These are phyloP conservation scores for Ustilago lituana DNA, from an alignment of 1,284 basidiomycete genomes.

Conservation along the genomic window DNA sequence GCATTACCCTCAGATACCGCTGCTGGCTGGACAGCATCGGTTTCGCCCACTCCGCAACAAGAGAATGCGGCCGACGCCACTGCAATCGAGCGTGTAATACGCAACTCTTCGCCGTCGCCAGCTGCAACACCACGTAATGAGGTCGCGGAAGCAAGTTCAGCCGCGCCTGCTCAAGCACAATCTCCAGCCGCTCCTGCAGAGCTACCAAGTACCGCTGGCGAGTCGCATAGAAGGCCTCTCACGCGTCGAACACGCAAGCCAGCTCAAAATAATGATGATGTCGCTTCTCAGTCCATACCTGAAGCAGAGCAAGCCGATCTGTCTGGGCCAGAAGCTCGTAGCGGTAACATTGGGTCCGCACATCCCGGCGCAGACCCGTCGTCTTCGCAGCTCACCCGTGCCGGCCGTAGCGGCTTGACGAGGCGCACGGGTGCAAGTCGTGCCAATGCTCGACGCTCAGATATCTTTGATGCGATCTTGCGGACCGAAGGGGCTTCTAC, in stretches of 20 bases:
- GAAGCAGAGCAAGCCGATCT: neutral
- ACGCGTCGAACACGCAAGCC: constrained; percentile 41
- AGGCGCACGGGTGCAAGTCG: constrained; percentile 37
- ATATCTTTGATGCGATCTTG: constrained; percentile 43
- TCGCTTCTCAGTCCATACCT: neutral
- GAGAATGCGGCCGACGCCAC: constrained; percentile 5
- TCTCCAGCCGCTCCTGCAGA: neutral
- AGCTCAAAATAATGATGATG: neutral
- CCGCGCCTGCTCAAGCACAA: neutral
- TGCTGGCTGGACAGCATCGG: neutral
- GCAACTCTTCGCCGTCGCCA: too few species aligned
- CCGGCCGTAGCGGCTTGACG: constrained; percentile 29
- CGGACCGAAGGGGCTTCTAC: constrained; percentile 1
- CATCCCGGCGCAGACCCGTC: neutral
- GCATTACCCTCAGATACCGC: neutral
- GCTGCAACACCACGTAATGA: too few species aligned
- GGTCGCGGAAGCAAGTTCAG: neutral
- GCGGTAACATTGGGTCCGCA: neutral
- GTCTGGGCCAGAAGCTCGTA: neutral
- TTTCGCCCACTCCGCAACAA: neutral
- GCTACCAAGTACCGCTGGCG: constrained; percentile 3
- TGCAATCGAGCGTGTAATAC: constrained; percentile 6
- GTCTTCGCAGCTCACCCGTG: constrained; percentile 16
- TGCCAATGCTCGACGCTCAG: constrained; percentile 27
- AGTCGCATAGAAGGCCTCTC: constrained; percentile 28